Evolutionary conservation across 768 basidiomycete genomes (phyloP).

Genomic region (Cystobasidium tubakii): DNA sequence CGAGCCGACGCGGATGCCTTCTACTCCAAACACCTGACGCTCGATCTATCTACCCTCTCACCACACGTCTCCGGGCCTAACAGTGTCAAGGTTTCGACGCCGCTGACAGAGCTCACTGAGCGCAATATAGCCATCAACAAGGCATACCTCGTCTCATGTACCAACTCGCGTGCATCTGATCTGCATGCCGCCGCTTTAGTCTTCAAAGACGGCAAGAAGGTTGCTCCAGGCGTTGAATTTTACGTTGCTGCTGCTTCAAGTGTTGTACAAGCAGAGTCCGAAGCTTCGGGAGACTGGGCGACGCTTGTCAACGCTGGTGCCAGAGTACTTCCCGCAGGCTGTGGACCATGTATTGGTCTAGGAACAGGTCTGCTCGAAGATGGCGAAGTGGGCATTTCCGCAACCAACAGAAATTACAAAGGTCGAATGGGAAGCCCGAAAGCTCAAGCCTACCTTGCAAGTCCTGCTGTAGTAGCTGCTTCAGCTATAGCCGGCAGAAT

Average conservation of each 20-base stretch:
- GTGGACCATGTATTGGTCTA: conserved; percentile 95
- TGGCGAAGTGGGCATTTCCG: conserved; percentile 91
- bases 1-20: conserved; percentile 69
- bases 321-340: conserved; percentile 86
- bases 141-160: conserved; percentile 96
- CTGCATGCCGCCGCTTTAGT: conserved; percentile 88
- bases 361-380: conserved; percentile 88
- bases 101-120: conserved; percentile 73
- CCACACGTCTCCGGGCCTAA: conserved; percentile 97
- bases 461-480: conserved; percentile 93
- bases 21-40: conserved; percentile 79
- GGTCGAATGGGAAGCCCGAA: conserved; percentile 96
- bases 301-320: conserved; percentile 79
- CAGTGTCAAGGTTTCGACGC: conserved; percentile 92
- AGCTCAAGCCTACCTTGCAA: conserved; percentile 89
- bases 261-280: conserved; percentile 81
- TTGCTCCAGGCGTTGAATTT: conserved; percentile 87
- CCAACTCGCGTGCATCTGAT: conserved; percentile 92
- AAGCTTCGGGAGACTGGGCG: conserved; percentile 79
- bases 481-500: conserved; percentile 90
- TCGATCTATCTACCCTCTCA: conserved; percentile 87
- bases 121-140: conserved; percentile 79
- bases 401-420: conserved; percentile 98
- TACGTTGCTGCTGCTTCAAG: conserved; percentile 95
- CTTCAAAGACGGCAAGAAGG: conserved; percentile 54